Conservation (phyloP, 129 eudicot species). For the carrot (Daucus carota) region DNA sequence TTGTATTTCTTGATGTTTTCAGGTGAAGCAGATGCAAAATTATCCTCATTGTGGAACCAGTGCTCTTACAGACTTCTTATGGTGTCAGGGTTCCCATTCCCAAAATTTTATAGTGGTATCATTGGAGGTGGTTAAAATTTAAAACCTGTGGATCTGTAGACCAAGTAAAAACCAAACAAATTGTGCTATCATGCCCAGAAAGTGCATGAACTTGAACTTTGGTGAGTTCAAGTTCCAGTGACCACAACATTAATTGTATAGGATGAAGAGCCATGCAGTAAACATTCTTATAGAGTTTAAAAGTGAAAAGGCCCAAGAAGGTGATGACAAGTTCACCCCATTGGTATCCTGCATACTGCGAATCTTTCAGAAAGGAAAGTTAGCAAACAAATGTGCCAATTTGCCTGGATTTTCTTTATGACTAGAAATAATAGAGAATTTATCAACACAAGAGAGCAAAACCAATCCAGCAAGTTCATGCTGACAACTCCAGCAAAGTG, state of each 20-base stretch:
- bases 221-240: conserved; percentile 94
- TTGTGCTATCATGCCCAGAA: conserved; percentile 84
- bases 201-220: conserved; percentile 87
- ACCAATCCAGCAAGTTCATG: no score
- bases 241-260: conserved; percentile 79
- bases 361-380: no score
- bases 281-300: no score
- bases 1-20: conserved; percentile 88
- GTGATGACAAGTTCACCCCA: no score
- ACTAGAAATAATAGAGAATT: no score
- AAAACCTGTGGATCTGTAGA: conserved; percentile 98
- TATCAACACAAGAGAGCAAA: no score
- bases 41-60: conserved; percentile 82
- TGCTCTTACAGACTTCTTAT: conserved; percentile 92
- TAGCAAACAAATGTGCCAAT: no score
- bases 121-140: conserved; percentile 97
- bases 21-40: conserved; percentile 89
- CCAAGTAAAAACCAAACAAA: conserved; percentile 90
- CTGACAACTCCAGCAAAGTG: no score
- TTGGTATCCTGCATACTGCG: no score
- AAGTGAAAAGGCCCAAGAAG: no score
- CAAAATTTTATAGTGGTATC: conserved; percentile 93
- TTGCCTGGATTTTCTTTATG: no score
- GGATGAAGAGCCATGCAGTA: conserved; percentile 94
- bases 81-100: conserved; percentile 97